These are phyloP conservation scores for Friedmanniomyces endolithicus DNA, from an alignment of 495 filamentous ascomycete genomes.

Conservation along the genomic window DNA sequence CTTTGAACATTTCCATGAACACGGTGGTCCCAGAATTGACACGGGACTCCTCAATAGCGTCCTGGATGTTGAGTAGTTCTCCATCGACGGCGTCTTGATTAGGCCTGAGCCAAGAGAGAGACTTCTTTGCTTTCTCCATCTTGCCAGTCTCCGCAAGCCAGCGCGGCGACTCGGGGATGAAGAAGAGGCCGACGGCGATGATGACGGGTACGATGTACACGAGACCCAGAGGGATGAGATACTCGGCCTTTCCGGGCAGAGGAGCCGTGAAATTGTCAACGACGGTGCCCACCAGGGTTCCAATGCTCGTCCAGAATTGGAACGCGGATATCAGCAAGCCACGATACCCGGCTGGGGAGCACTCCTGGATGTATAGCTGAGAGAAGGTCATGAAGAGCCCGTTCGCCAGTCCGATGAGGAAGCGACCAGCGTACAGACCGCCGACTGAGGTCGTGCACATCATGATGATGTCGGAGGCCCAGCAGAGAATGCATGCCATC, in stretches of 20 bases:
- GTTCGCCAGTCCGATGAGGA: conserved; percentile 46
- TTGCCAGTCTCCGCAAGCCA: conserved; percentile 45
- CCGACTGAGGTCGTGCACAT: conserved; percentile 42
- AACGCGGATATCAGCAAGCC: conserved; percentile 42
- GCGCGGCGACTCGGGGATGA: conserved; percentile 52
- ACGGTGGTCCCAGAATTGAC: conserved; percentile 8
- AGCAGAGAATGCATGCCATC: conserved; percentile 38
- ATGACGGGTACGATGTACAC: conserved; percentile 46
- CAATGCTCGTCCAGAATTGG: conserved; percentile 38
- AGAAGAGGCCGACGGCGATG: conserved; percentile 39
- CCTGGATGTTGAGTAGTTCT: conserved; percentile 30
- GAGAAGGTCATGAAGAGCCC: conserved; percentile 49
- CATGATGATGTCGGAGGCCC: conserved; percentile 43
- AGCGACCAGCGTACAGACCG: conserved; percentile 42
- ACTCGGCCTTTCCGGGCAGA: conserved; percentile 36
- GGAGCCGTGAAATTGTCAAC: conserved; percentile 47
- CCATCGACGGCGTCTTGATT: conserved; percentile 31
- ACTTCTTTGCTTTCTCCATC: conserved; percentile 37
- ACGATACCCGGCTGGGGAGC: conserved; percentile 38
- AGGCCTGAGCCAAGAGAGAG: conserved; percentile 38
- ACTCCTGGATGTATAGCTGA: conserved; percentile 47
- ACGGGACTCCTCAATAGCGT: conserved; percentile 5
- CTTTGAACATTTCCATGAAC: conserved; percentile 40
- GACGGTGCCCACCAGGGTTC: conserved; percentile 47
- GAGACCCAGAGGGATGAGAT: conserved; percentile 47